phyloP scores from a whole-genome alignment of 192 early-diverging fungal species.

The Entomortierella chlamydospora region DNA sequence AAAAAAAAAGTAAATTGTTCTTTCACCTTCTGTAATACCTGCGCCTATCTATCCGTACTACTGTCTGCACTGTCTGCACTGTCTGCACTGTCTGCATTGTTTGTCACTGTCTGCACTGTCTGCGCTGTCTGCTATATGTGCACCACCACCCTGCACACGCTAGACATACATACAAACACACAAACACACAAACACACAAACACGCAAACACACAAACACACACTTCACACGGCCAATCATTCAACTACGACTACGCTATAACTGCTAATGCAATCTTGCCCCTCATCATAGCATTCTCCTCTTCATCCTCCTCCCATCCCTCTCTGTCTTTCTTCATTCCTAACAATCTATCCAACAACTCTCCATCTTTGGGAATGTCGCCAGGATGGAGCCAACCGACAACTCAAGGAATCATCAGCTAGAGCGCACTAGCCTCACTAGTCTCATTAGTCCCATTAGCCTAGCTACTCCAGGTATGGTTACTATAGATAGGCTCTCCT shows the following conservation, averaged over 20 bases:
- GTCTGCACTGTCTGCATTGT: too few species aligned
- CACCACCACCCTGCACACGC: too few species aligned
- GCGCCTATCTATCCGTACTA: too few species aligned
- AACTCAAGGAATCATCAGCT: slow-evolving; percentile 1
- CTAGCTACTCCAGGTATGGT: neutral
- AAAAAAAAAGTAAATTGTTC: too few species aligned
- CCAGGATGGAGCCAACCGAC: slow-evolving; percentile 12
- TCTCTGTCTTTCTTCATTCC: neutral
- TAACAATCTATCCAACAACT: neutral
- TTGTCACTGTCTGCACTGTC: too few species aligned
- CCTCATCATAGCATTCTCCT: neutral
- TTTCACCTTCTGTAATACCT: too few species aligned
- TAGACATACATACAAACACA: too few species aligned
- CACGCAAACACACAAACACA: too few species aligned
- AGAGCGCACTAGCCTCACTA: neutral
- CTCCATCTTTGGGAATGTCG: slow-evolving; percentile 5
- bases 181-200: too few species aligned
- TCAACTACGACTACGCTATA: neutral
- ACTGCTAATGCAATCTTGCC: neutral
- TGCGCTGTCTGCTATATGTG: too few species aligned
- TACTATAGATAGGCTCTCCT: neutral
- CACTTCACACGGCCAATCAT: too few species aligned
- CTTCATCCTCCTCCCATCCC: neutral
- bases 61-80: too few species aligned
- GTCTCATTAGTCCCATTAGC: neutral